phyloP scores from a whole-genome alignment of 257 asterid species.

The Paulownia fortunei region DNA sequence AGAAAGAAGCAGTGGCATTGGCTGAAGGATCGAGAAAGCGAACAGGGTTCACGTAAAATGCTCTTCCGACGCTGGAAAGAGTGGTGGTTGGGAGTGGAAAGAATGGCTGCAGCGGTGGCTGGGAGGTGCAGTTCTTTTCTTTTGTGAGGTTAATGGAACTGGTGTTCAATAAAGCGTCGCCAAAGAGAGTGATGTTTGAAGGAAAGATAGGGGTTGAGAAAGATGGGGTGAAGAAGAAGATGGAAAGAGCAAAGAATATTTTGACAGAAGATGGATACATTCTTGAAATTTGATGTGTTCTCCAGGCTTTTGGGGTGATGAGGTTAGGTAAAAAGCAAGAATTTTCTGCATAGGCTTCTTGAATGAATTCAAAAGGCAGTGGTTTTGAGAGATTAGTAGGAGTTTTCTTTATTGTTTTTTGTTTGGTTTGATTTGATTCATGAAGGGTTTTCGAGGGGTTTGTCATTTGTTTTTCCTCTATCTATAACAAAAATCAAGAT shows the following conservation, averaged over 20 bases:
- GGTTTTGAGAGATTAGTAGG: too few species aligned
- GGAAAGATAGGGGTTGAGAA: constrained; percentile 34
- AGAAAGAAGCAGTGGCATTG: constrained; percentile 58
- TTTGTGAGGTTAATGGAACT: constrained; percentile 52
- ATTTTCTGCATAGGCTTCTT: background rate
- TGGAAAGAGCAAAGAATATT: constrained; percentile 24
- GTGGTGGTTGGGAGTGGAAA: constrained; percentile 13
- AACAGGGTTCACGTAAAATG: constrained; percentile 58
- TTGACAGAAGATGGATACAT: constrained; percentile 33
- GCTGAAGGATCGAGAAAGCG: constrained; percentile 59
- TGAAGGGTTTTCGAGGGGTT: too few species aligned
- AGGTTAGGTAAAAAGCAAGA: background rate
- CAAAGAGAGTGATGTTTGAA: constrained; percentile 50
- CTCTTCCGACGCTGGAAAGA: constrained; percentile 57
- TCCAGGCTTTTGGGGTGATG: background rate
- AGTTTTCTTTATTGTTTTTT: too few species aligned
- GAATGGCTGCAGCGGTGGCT: constrained; percentile 9
- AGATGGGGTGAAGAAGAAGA: constrained; percentile 39
- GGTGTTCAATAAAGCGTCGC: constrained; percentile 50
- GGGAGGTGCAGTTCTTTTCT: constrained; percentile 40
- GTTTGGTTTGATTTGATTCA: too few species aligned
- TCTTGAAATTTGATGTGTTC: background rate
- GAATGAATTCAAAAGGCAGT: background rate
- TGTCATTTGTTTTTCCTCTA: too few species aligned
- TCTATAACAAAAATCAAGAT: too few species aligned